Conservation (phyloP, 1,284 basidiomycete genomes). For the Pseudozyma hubeiensis region DNA sequence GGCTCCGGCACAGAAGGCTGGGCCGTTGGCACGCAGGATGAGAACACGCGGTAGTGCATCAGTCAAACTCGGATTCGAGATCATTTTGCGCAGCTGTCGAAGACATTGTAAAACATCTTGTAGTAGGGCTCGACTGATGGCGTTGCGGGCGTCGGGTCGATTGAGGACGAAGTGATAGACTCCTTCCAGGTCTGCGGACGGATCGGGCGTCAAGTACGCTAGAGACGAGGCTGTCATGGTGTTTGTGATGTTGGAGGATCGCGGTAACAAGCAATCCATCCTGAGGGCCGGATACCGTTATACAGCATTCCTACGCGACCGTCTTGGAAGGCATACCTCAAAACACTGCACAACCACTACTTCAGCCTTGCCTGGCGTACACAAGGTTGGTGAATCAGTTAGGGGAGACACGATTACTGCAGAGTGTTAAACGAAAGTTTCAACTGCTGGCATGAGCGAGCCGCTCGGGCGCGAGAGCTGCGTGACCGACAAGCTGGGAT, state of each 20-base stretch:
- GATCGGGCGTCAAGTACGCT: conserved; percentile 1
- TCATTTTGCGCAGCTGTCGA: neutral
- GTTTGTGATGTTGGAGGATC: neutral
- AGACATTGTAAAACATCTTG: conserved; percentile 15
- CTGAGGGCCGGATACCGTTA: neutral
- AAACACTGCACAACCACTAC: no score
- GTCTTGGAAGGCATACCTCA: no score
- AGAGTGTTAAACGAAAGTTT: no score
- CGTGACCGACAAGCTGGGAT: no score
- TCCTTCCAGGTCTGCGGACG: conserved; percentile 3
- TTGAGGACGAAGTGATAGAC: conserved; percentile 19
- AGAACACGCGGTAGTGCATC: conserved; percentile 22
- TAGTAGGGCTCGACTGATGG: conserved; percentile 14
- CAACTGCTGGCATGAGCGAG: no score
- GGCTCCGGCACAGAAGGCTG: conserved; percentile 72
- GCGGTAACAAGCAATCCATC: neutral
- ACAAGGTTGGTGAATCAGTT: no score
- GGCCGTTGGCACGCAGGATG: conserved; percentile 26
- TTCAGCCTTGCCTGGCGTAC: no score
- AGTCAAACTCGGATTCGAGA: neutral
- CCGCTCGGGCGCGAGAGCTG: no score
- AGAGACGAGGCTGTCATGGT: conserved; percentile 7
- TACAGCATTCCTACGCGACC: no score
- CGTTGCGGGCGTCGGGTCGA: conserved; percentile 17
- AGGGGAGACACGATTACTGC: no score